Evolutionary conservation across 148 eudicot genomes (phyloP), one percentile per base, ranked within the genome.

Genomic region (Cornus suecica): DNA sequence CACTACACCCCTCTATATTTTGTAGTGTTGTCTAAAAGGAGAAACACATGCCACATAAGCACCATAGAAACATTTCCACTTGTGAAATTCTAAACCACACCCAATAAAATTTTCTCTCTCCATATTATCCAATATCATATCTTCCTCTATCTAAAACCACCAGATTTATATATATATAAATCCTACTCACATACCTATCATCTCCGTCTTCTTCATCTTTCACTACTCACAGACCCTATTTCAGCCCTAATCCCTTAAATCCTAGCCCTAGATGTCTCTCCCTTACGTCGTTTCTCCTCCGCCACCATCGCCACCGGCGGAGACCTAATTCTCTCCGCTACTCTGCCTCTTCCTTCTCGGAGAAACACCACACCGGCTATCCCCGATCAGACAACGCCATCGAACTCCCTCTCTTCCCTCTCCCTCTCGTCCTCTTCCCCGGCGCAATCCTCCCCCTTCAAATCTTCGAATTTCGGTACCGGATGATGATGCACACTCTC

Each of bases 391-490:
- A 87, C 83, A 94, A 87, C 75, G 84, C 79, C 73, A 85, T 88
- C 10, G 92, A 93, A 76, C 93, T 94, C n/a, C 98, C 97, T 0
- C 78, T 94, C 13, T 94, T 94, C 63, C 97, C 98, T 0, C 86
- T 94, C 58, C 98, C 98, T 0, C 86, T 92, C 10, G 98, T 94
- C 48, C 90, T 94, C 68, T 94, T 94, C 85, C 98, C 98, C n/a
- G n/a, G n/a, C n/a, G n/a, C n/a, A n/a, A n/a, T n/a, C n/a, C n/a
- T n/a, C n/a, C n/a, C n/a, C n/a, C n/a, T n/a, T n/a, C n/a, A n/a
- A n/a, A n/a, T n/a, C n/a, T n/a, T n/a, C n/a, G n/a, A n/a, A n/a
- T n/a, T n/a, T n/a, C n/a, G n/a, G n/a, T n/a, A n/a, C n/a, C n/a
- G n/a, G n/a, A n/a, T n/a, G n/a, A n/a, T n/a, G n/a, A n/a, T n/a